Base-by-base conservation (phyloP, 2,329 filamentous ascomycete species). In the Colletotrichum sp. region DNA sequence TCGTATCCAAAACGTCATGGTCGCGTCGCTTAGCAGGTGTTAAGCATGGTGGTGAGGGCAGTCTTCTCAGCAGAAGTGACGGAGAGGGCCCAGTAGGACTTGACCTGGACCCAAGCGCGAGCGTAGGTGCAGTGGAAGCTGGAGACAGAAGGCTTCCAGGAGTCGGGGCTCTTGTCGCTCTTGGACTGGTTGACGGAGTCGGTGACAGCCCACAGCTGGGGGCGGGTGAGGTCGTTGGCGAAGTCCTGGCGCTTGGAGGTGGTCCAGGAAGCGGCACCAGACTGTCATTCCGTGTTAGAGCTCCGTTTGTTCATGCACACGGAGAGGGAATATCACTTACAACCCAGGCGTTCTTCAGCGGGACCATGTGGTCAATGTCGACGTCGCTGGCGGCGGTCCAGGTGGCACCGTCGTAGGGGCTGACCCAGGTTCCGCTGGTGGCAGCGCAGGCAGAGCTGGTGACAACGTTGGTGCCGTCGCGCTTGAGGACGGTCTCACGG, bases 321-420 rank as follows among this genome's bases (percentile, higher is more conserved):
- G 32, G 36, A 43, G 32, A 43, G 4, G 14, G 6, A 6, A 61
- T 4, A 26, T 1, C n/a, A 84, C 87, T 80, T 78, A 92, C 90
- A 76, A 94, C 92, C 94, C 94, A 96, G 7, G 94, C 94, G 80
- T 96, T 95, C 81, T 93, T 93, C 76, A 97, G 83, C 1, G 95
- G 94, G 4, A 97, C 94, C 85, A 97, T 89, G 82, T 97, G 95
- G 82, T 97, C 95, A 75, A 97, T 96, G 79, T 96, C 94, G 2
- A 97, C 83, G 79, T 96, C 93, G 21, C 88, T 90, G 2, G 94
- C 90, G 1, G 87, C 86, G 0, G 91, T 93, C 93, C 93, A 95
- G 2, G 88, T 91, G 1, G 86, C 92, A 18, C 94, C 94, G 80
- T 96, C 95, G 81, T 94, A 97, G 0, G 94, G 93, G 43, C 90